A percentile compares a stretch with the other conserved stretches of the same genome.
These are phyloP conservation scores for Euphrasia arctica DNA, from an alignment of 305 asterid species.

Conservation along the genomic window DNA sequence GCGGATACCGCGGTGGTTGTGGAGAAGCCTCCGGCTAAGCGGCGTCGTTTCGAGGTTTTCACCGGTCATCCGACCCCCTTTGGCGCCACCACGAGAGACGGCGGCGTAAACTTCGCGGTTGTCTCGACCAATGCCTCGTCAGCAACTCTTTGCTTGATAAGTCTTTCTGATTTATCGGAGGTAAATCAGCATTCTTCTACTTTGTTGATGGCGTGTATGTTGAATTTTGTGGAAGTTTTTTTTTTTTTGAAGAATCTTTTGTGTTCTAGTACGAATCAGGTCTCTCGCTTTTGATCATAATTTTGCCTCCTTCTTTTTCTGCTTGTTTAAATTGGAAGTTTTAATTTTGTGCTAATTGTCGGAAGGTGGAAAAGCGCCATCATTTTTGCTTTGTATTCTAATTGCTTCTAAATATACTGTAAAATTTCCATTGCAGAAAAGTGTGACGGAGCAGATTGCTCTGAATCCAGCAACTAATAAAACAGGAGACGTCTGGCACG, in stretches of 20 bases:
- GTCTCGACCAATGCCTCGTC: constrained; percentile 70
- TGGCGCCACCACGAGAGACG: constrained; percentile 80
- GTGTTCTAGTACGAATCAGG: not conserved
- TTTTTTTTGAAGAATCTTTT: constrained; percentile 12
- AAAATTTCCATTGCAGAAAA: constrained; percentile 53
- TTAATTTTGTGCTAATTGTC: not conserved
- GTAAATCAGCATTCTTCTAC: constrained; percentile 29
- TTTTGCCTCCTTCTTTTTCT: not conserved
- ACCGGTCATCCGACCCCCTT: constrained; percentile 78
- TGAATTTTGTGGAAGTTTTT: not conserved
- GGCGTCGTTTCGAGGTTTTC: constrained; percentile 52
- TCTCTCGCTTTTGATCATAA: constrained; percentile 3
- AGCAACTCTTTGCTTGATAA: constrained; percentile 72
- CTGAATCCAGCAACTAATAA: constrained; percentile 64
- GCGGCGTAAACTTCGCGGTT: constrained; percentile 82
- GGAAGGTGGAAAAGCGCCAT: constrained; percentile 2
- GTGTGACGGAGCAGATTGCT: constrained; percentile 68
- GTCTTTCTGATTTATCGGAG: constrained; percentile 58
- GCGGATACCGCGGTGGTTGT: constrained; percentile 59
- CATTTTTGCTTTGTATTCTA: not conserved
- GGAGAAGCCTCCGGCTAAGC: constrained; percentile 45
- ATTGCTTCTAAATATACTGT: constrained; percentile 15
- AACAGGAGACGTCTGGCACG: constrained; percentile 99
- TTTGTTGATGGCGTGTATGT: constrained; percentile 6
- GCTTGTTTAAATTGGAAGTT: not conserved